A percentile compares a stretch with the other conserved stretches of the same genome.
Evolutionary conservation across 805 yeast species (phyloP).

Genomic region (Cyberlindnera japonica): DNA sequence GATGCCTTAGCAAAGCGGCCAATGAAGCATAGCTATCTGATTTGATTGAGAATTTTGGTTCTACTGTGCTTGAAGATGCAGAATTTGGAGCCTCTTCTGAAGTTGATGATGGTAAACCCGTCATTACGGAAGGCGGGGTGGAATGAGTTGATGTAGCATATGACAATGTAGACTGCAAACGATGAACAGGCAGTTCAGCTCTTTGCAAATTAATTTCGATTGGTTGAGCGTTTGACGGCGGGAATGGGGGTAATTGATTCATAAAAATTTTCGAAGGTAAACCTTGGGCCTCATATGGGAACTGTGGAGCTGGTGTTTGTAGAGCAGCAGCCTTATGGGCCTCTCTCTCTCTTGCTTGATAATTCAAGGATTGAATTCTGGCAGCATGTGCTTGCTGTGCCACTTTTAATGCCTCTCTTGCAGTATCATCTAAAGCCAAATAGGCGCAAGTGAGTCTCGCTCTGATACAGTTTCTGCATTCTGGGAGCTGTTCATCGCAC

Average conservation of each 20-base stretch:
- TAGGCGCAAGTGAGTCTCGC: constrained; percentile 48
- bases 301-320: constrained; percentile 8
- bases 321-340: constrained; percentile 11
- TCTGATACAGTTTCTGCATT: constrained; percentile 51
- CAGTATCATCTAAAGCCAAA: constrained; percentile 43
- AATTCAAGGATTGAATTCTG: constrained; percentile 33
- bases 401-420: constrained; percentile 44
- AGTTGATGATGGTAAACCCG: not conserved
- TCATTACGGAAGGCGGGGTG: not conserved
- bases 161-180: constrained; percentile 1
- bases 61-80: constrained; percentile 2
- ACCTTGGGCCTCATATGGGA: constrained; percentile 23
- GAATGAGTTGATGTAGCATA: not conserved
- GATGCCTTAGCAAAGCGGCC: constrained; percentile 16
- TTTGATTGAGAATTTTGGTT: constrained; percentile 18
- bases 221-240: constrained; percentile 15
- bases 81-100: not conserved
- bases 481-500: constrained; percentile 62
- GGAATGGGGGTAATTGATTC: constrained; percentile 10
- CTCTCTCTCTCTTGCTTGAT: constrained; percentile 21
- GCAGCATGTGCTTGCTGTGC: constrained; percentile 41
- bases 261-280: constrained; percentile 23
- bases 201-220: constrained; percentile 21
- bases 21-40: constrained; percentile 17
- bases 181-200: constrained; percentile 10